A percentile compares a stretch with the other conserved stretches of the same genome.
Evolutionary conservation across 768 basidiomycete genomes (phyloP).

Genomic region (Postia placenta): DNA sequence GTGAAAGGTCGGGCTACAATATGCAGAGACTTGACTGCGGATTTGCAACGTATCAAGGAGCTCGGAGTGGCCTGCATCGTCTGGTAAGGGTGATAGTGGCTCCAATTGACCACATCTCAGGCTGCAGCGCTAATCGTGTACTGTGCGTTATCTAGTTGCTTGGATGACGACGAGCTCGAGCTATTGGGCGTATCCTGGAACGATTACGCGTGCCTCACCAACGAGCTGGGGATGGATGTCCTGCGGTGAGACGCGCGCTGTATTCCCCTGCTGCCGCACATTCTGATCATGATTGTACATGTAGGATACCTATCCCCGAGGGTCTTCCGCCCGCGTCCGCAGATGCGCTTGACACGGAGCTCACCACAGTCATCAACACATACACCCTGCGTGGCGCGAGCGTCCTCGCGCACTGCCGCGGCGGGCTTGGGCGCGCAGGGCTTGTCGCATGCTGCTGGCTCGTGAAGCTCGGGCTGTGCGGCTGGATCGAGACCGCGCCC

Average conservation of each 20-base stretch:
- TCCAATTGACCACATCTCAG: too few species aligned
- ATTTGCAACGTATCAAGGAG: constrained; percentile 68
- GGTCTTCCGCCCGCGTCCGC: constrained; percentile 71
- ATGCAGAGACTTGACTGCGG: constrained; percentile 73
- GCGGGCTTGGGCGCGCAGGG: constrained; percentile 91
- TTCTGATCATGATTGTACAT: constrained; percentile 2
- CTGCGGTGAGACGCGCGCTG: constrained; percentile 65
- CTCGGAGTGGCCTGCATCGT: constrained; percentile 77
- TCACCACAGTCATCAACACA: constrained; percentile 55
- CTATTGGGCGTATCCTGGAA: constrained; percentile 85
- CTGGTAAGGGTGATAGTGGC: constrained; percentile 70
- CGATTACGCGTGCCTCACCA: constrained; percentile 62
- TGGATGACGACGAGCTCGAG: constrained; percentile 79
- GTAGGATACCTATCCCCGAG: constrained; percentile 85
- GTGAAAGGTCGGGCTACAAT: constrained; percentile 76
- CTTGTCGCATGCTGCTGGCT: constrained; percentile 91
- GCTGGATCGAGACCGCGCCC: constrained; percentile 39
- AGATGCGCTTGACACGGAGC: constrained; percentile 54
- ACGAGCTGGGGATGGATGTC: constrained; percentile 66
- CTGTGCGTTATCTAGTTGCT: constrained; percentile 59
- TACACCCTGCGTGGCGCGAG: constrained; percentile 72
- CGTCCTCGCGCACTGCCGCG: constrained; percentile 86
- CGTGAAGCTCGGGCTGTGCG: constrained; percentile 86
- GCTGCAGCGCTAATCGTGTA: too few species aligned
- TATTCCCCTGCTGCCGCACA: neutral